These are phyloP conservation scores for Phytophthora nicotianae DNA, from an alignment of 352 stramenopile species.

Conservation along the genomic window DNA sequence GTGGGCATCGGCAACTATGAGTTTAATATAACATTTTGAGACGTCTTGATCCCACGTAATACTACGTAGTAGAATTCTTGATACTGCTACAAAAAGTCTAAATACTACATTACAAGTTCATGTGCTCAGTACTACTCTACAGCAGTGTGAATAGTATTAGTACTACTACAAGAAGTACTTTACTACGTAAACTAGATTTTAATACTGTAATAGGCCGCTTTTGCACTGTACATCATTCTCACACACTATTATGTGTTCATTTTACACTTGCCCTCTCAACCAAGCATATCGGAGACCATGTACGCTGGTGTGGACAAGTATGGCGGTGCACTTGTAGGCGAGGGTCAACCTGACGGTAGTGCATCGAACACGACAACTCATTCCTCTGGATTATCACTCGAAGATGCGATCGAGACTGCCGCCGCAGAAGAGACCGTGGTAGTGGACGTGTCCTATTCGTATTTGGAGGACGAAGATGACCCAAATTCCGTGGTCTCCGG, in stretches of 20 bases:
- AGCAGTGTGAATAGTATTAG: too few species aligned
- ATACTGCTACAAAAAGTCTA: too few species aligned
- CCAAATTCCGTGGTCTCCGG: conserved; percentile 58
- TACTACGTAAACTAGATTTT: too few species aligned
- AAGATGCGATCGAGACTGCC: conserved; percentile 80
- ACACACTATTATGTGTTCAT: conserved; percentile 1
- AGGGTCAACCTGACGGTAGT: conserved; percentile 52
- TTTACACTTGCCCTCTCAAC: conserved; percentile 5
- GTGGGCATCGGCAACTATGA: too few species aligned
- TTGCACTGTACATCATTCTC: not conserved
- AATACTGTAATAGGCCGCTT: too few species aligned
- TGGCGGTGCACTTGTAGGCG: conserved; percentile 67
- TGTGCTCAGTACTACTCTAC: too few species aligned
- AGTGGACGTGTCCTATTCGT: conserved; percentile 82
- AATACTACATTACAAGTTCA: too few species aligned
- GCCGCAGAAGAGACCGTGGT: conserved; percentile 83
- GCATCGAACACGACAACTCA: conserved; percentile 8
- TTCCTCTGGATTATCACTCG: conserved; percentile 53
- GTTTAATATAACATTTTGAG: too few species aligned
- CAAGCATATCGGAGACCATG: conserved; percentile 34
- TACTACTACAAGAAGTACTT: too few species aligned
- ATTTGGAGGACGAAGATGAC: conserved; percentile 72
- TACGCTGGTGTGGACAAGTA: conserved; percentile 88
- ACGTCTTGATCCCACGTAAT: too few species aligned
- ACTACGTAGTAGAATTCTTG: too few species aligned